These are phyloP conservation scores for Lentinus tigrinus DNA, from an alignment of 768 basidiomycete species.

Conservation along the genomic window DNA sequence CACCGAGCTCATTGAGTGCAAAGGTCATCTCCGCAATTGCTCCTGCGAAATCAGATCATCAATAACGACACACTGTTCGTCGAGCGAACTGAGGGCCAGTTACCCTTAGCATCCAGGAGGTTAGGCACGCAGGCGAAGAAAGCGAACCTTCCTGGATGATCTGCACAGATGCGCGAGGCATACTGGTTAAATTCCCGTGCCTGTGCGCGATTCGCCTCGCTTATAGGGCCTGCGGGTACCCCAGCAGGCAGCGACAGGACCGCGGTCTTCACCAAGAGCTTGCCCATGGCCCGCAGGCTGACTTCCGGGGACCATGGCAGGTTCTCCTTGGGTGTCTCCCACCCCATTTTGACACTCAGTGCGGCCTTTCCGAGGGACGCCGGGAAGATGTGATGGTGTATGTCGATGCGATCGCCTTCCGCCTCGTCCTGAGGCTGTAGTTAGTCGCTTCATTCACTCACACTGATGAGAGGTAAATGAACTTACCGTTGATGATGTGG, in stretches of 20 bases:
- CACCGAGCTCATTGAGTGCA: slow-evolving; percentile 57
- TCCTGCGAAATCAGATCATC: slow-evolving; percentile 36
- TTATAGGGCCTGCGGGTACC: slow-evolving; percentile 38
- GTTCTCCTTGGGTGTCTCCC: slow-evolving; percentile 60
- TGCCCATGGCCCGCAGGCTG: slow-evolving; percentile 65
- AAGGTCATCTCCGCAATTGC: slow-evolving; percentile 59
- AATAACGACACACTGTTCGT: neutral
- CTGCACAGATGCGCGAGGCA: slow-evolving; percentile 46
- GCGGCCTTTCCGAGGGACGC: slow-evolving; percentile 45
- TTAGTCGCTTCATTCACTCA: neutral
- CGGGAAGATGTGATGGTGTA: slow-evolving; percentile 80
- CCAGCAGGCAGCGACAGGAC: slow-evolving; percentile 67
- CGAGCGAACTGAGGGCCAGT: neutral
- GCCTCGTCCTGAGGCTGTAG: neutral
- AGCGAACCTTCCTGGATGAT: slow-evolving; percentile 57
- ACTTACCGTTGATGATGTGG: no score
- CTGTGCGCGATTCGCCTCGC: slow-evolving; percentile 39
- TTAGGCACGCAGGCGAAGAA: slow-evolving; percentile 68
- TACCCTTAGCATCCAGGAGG: slow-evolving; percentile 5
- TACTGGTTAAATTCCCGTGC: slow-evolving; percentile 46
- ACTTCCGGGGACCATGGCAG: slow-evolving; percentile 62
- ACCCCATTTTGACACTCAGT: slow-evolving; percentile 50
- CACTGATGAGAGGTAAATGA: no score
- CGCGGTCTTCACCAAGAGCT: slow-evolving; percentile 52
- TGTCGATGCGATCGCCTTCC: slow-evolving; percentile 43